Conservation (phyloP, 176 grass and related monocot genomes). For the Dendrocalamus sinicus region DNA sequence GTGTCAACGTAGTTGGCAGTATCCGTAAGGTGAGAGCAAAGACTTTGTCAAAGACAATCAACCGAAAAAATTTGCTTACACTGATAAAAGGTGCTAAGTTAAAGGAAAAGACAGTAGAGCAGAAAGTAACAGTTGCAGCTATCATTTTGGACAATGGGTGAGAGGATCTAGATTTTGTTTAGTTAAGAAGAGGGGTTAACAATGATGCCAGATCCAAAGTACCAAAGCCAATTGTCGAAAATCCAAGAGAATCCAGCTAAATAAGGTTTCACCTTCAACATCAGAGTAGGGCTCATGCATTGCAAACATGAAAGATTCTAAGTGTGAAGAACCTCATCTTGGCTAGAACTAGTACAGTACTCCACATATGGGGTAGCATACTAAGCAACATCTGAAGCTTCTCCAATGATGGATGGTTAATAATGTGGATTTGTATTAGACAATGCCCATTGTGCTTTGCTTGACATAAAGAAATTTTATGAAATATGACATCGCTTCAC, state of each 20-base stretch:
- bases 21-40: not conserved
- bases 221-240: not conserved
- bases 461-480: not conserved
- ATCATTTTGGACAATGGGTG: not conserved
- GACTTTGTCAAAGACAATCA: not conserved
- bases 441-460: too few relatives aligned
- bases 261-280: not conserved
- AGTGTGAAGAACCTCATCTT: not conserved
- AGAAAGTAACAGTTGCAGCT: not conserved
- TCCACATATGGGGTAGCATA: not conserved
- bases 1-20: not conserved
- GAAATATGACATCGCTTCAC: not conserved
- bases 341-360: not conserved
- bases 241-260: not conserved
- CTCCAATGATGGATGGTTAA: not conserved
- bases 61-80: not conserved
- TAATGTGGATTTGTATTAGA: not conserved
- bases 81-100: not conserved
- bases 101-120: not conserved
- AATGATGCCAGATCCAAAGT: not conserved
- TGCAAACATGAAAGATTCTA: not conserved
- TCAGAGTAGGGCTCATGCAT: not conserved
- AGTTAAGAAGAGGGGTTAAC: not conserved
- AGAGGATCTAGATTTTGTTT: not conserved
- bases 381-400: not conserved